Base-by-base conservation (phyloP, 2,329 filamentous ascomycete genomes). In the Aotearoamyces nothofagi region DNA sequence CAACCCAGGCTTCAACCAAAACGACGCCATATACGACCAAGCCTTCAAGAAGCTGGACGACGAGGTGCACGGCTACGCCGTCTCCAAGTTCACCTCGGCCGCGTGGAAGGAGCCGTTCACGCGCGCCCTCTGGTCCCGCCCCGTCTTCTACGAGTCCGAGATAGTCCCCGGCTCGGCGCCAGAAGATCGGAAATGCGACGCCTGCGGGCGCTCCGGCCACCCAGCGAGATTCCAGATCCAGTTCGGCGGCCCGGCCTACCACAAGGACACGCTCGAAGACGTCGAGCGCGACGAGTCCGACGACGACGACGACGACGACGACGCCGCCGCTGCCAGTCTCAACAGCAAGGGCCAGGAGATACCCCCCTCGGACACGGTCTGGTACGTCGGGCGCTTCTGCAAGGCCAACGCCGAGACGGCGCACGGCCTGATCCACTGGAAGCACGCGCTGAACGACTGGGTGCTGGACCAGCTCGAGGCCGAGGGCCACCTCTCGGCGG, bases 371-470 rank as follows among this genome's bases (percentile, higher is more conserved):
- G 48, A 53, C 11, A 57, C 40, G 3, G 54, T 56, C 15, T 75
- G 64, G 50, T 61, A 59, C 33, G 49, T 69, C 2, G 70, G 70
- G 37, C 56, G 45, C 10, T 61, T 63, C 34, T 79, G 73, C 55
- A 67, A 63, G 43, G 53, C 55, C 17, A 77, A 76, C 39, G 78
- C 80, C 1, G 60, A 71, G 38, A 74, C 74, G 22, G 75, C 78
- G 0, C 80, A 87, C 44, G 65, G 63, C 1, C 60, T 87, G 3
- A 63, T 71, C 4, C 81, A 90, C 52, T 86, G 81, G 81, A 75
- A 76, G 32, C 69, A 67, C 34, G 67, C 73, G 25, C 66, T 87
- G n/a, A 75, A 79, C 44, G 63, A 75, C 38, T 79, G 68, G 64
- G 73, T 86, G 0, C 59, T 77, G 14, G 60, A 64, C 15, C 69